Base-by-base conservation (phyloP, 768 basidiomycete genomes). In the Boletus patriciae region DNA sequence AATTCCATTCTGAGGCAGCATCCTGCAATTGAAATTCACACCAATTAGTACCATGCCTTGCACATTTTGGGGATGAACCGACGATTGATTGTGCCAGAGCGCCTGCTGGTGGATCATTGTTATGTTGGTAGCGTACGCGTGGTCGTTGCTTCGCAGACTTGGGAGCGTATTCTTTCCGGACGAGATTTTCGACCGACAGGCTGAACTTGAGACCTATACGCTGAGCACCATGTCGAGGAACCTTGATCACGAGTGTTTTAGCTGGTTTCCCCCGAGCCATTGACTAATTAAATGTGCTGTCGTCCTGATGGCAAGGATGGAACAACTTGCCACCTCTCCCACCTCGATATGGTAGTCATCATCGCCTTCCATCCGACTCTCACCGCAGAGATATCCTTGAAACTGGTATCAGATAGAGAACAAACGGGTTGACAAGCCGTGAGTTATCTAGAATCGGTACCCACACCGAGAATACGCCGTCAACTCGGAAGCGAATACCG, bases 1-100 rank as follows among this genome's bases (percentile, higher is more conserved):
- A 92, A 62, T 93, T 93, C 91, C 91, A 92, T 61, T 91, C 88
- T 11, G 88, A 90, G 11, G 91, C 88, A 65, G 83, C 85, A 69
- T 92, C 90, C 81, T 82, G 41, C 36, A 37, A 25, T 36, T 19
- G 6, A 29, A 23, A 29, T 42, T 23, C 34, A 44, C 15, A 25
- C 31, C 6, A n/a, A 52, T 54, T 23, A 63, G 58, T 15, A 5
- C 5, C 4, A 49, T 29, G 33, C 3, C 18, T 34, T 8, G 53
- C 37, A 13, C 5, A 6, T 38, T 19, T 16, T 16, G 15, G 18
- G 29, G 46, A 29, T 10, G 19, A 9, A 82, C 87, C 54, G 62
- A 91, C 89, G 60, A 88, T 82, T 31, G 88, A 86, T 49, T 83
- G 82, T 15, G 80, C 79, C 27, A 90, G 71, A 55, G 72, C 66